These are phyloP conservation scores for Monosporascus sp. DNA, from an alignment of 2,329 filamentous ascomycete species.

Conservation along the genomic window DNA sequence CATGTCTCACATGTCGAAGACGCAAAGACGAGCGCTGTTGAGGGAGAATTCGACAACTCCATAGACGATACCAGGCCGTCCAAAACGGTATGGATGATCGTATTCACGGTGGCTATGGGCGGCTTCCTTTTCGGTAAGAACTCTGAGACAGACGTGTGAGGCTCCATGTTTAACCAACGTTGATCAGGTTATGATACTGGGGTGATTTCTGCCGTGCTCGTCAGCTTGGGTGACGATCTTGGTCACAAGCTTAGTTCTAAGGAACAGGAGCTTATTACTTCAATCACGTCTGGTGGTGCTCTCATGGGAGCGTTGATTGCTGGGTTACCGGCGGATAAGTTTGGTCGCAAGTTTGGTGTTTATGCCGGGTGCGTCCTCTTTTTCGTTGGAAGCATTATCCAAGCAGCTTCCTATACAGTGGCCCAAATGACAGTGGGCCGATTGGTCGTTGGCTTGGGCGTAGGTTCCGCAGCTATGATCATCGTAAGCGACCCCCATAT, in stretches of 20 bases:
- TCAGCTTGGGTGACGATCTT: slow-evolving; percentile 33
- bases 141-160: not conserved
- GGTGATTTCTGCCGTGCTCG: slow-evolving; percentile 30
- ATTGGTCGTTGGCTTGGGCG: slow-evolving; percentile 42
- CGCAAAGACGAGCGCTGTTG: not conserved
- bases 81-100: slow-evolving; percentile 20
- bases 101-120: slow-evolving; percentile 21
- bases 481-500: slow-evolving; percentile 12
- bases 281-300: slow-evolving; percentile 42
- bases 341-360: slow-evolving; percentile 34
- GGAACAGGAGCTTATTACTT: slow-evolving; percentile 47
- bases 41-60: slow-evolving; percentile 16
- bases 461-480: slow-evolving; percentile 43
- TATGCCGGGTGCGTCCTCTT: slow-evolving; percentile 36
- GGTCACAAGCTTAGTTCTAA: slow-evolving; percentile 32
- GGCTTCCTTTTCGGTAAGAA: slow-evolving; percentile 21
- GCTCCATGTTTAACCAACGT: not conserved
- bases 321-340: slow-evolving; percentile 30
- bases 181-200: not conserved
- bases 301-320: slow-evolving; percentile 37
- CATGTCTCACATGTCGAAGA: not conserved
- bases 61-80: slow-evolving; percentile 21
- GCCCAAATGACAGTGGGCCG: slow-evolving; percentile 39
- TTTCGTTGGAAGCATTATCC: slow-evolving; percentile 30
- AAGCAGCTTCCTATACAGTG: slow-evolving; percentile 30